Evolutionary conservation across 768 basidiomycete species (phyloP).

Genomic region (Rhodosporidiobolus odoratus): DNA sequence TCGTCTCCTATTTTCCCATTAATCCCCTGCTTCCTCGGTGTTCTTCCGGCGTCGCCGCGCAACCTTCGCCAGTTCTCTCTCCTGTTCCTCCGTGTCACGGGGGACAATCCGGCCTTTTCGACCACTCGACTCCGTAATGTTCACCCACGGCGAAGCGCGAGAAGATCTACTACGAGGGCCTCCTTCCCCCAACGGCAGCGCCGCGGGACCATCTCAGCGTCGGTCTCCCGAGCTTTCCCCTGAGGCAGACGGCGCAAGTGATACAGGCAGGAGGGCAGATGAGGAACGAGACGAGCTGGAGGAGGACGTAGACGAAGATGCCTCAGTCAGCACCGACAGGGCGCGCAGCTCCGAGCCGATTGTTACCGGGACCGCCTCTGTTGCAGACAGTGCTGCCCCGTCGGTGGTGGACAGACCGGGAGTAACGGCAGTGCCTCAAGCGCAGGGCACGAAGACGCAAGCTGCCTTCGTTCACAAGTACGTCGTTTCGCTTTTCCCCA

Average conservation of each 20-base stretch:
- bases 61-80: too few species aligned
- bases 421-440: neutral
- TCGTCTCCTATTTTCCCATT: too few species aligned
- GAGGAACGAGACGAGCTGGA: conserved; percentile 23
- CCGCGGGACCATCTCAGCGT: neutral
- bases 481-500: neutral
- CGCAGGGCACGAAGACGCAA: conserved; percentile 16
- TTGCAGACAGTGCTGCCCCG: neutral
- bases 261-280: neutral
- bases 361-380: neutral
- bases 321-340: neutral
- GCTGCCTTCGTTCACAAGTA: conserved; percentile 27
- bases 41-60: too few species aligned
- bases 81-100: too few species aligned
- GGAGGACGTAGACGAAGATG: conserved; percentile 15
- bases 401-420: neutral
- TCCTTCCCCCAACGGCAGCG: too few species aligned
- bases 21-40: too few species aligned
- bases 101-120: too few species aligned
- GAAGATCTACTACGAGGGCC: too few species aligned
- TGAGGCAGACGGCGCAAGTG: neutral
- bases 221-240: neutral
- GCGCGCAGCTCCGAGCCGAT: neutral
- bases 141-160: too few species aligned
- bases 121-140: neutral